Conservation (phyloP, 495 filamentous ascomycete genomes). For the Podospora anserina region DNA sequence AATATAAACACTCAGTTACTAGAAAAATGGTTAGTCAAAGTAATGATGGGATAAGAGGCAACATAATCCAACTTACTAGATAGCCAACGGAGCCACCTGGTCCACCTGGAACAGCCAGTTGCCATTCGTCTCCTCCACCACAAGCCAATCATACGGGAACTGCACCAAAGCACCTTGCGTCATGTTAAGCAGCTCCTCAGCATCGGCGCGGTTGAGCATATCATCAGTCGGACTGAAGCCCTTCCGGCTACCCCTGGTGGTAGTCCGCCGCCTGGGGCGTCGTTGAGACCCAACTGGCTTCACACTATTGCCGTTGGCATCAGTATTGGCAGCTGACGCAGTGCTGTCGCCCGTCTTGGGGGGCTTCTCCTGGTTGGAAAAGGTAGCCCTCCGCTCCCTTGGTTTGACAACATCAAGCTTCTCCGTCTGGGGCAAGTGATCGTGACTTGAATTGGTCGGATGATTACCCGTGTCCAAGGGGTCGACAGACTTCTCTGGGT, state of each 20-base stretch:
- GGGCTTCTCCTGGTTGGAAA: conserved; percentile 43
- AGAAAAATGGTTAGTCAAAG: neutral
- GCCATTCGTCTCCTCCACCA: conserved; percentile 81
- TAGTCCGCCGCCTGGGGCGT: conserved; percentile 61
- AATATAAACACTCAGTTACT: conserved; percentile 15
- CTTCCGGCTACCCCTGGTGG: conserved; percentile 69
- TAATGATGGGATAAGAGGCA: neutral
- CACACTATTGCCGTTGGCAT: neutral
- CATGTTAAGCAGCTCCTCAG: conserved; percentile 75
- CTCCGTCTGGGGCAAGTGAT: conserved; percentile 11
- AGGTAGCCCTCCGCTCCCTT: conserved; percentile 44
- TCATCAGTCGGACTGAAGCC: conserved; percentile 64
- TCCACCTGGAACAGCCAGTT: conserved; percentile 98
- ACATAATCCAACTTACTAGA: conserved; percentile 69
- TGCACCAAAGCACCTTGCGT: conserved; percentile 85
- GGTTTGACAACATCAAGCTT: conserved; percentile 24
- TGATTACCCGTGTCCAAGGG: neutral
- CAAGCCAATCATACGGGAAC: conserved; percentile 94
- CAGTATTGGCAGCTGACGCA: neutral
- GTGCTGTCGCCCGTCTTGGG: conserved; percentile 30
- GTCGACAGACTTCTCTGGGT: conserved; percentile 38
- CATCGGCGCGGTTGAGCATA: conserved; percentile 65
- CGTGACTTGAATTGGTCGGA: conserved; percentile 20
- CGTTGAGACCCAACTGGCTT: conserved; percentile 36
- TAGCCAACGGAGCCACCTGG: conserved; percentile 91